Evolutionary conservation across 148 eudicot genomes (phyloP), one percentile per base, ranked within the genome.

Genomic region (Camellia lanceoleosa): DNA sequence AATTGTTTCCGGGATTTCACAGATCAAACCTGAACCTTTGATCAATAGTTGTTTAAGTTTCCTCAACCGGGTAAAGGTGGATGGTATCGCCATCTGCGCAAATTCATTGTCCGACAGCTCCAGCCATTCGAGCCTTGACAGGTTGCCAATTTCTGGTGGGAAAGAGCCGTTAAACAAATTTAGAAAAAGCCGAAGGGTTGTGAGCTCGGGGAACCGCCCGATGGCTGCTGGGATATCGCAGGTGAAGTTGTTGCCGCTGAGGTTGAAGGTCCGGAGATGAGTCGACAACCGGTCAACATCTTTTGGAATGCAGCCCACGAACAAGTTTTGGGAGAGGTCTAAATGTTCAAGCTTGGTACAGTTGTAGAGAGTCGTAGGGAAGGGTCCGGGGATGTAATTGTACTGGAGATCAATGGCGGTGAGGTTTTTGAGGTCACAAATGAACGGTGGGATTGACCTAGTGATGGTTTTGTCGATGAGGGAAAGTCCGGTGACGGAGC

Each of bases 1-100:
- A 15, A 83, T 61, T n/a, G 42, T 38, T 19, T 78, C 73, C 0
- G 88, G n/a, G 88, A 86, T 80, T 63, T 83, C 85, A 49, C 88
- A 84, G 0, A 83, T 80, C 83, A 86, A 74, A 74, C 80, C 77
- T 7, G 79, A 7, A 5, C 14, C 69, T 1, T 73, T 16, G 79
- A 86, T 82, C 72, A 59, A 77, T 7, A 86, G 52, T 42, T 61
- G 51, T 76, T 15, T 73, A 61, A 86, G 61, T 43, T 83, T 86
- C 72, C 76, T 77, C 82, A 86, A 67, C 60, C n/a, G 63, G 1
- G 76, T 61, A 49, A 86, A 86, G 51, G 42, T 60, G 38, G 65
- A 41, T 12, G 74, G 74, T 12, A 78, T 68, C 7, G 15, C 30
- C 54, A 15, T n/a, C 44, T 3, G 65, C 7, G 54, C 65, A 56